These are phyloP conservation scores for Colletotrichum zoysiae DNA, from an alignment of 2,329 filamentous ascomycete genomes.

Conservation along the genomic window DNA sequence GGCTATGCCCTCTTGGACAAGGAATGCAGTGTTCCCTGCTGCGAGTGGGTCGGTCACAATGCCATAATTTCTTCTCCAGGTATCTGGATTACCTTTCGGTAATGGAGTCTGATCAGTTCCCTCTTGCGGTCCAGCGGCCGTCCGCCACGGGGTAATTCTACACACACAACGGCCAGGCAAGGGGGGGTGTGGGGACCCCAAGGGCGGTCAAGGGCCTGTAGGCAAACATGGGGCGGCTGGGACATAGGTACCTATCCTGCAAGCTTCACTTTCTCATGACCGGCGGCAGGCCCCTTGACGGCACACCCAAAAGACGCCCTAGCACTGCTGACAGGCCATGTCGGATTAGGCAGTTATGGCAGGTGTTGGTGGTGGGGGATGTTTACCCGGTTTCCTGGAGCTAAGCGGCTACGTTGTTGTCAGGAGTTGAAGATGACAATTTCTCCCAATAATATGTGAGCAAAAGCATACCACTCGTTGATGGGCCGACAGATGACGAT, in stretches of 20 bases:
- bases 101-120: conserved; percentile 3
- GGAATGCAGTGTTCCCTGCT: conserved; percentile 6
- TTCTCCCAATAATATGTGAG: conserved; percentile 27
- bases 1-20: conserved; percentile 12
- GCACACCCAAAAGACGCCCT: conserved; percentile 12
- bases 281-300: conserved; percentile 26
- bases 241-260: conserved; percentile 1
- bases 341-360: conserved; percentile 27
- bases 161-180: not conserved
- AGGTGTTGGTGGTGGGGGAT: conserved; percentile 32
- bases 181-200: conserved; percentile 12
- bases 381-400: conserved; percentile 39
- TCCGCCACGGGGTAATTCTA: conserved; percentile 9
- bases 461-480: conserved; percentile 17
- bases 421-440: conserved; percentile 28
- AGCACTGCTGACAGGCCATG: conserved; percentile 21
- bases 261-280: conserved; percentile 36
- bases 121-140: conserved; percentile 4
- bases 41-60: not conserved
- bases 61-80: not conserved
- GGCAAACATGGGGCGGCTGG: conserved; percentile 27
- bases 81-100: conserved; percentile 2
- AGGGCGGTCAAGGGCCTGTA: conserved; percentile 25
- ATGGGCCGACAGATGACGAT: conserved; percentile 1
- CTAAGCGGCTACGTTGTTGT: conserved; percentile 35